Evolutionary conservation across 495 filamentous ascomycete species (phyloP).

Genomic region (Neurospora intermedia): DNA sequence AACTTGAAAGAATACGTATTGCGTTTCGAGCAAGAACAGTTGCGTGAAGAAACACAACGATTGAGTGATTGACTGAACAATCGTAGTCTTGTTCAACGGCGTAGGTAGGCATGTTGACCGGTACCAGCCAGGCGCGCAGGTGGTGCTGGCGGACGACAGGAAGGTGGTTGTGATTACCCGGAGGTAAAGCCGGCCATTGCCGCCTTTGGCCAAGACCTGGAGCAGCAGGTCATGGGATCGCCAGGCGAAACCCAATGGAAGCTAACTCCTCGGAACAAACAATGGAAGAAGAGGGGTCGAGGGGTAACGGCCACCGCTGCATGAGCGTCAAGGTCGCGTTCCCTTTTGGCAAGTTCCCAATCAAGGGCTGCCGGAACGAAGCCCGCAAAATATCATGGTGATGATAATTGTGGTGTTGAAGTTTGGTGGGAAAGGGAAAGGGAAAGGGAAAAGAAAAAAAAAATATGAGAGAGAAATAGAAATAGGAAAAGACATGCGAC

Average conservation of each 20-base stretch:
- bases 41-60: background rate
- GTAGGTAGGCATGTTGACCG: background rate
- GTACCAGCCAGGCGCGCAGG: background rate
- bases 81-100: background rate
- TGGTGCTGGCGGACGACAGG: constrained; percentile 1
- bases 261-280: background rate
- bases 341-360: background rate
- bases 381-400: background rate
- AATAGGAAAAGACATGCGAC: constrained; percentile 1
- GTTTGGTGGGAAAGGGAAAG: background rate
- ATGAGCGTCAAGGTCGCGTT: constrained; percentile 1
- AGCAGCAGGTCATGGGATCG: constrained; percentile 6
- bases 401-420: background rate
- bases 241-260: background rate
- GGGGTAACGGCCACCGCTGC: background rate
- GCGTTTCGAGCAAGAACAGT: background rate
- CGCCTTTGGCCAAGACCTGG: constrained; percentile 12
- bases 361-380: constrained; percentile 2
- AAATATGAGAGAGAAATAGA: background rate
- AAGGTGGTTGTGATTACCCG: constrained; percentile 4
- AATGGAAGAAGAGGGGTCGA: background rate
- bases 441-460: background rate
- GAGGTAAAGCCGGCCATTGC: constrained; percentile 27
- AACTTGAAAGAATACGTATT: background rate
- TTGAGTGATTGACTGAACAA: background rate